Evolutionary conservation across 2,329 filamentous ascomycete species (phyloP).

Genomic region (Arthrinium phaeospermum): DNA sequence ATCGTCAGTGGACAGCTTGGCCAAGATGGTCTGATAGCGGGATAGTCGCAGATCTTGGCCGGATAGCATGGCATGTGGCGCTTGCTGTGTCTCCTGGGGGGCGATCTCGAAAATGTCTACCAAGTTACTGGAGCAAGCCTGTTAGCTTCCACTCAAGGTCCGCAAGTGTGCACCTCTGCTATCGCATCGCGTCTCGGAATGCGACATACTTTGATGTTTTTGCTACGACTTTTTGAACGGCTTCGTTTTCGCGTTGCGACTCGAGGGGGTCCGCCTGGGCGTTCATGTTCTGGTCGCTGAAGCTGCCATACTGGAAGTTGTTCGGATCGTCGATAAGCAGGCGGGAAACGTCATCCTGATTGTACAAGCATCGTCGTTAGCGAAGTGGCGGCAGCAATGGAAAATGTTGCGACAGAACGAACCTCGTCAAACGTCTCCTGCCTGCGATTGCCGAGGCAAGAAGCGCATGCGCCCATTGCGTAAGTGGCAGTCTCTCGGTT

Average conservation of each 20-base stretch:
- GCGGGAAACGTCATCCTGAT: constrained; percentile 61
- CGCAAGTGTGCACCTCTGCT: constrained; percentile 28
- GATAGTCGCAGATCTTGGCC: constrained; percentile 61
- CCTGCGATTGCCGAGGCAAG: constrained; percentile 61
- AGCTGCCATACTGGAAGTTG: constrained; percentile 66
- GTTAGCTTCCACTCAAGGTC: background rate
- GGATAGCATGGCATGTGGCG: constrained; percentile 41
- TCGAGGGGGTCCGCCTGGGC: constrained; percentile 66
- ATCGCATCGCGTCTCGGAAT: constrained; percentile 18
- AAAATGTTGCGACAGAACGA: background rate
- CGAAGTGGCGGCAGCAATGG: constrained; percentile 23
- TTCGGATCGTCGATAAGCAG: constrained; percentile 67
- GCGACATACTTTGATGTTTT: constrained; percentile 65
- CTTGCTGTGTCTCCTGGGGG: constrained; percentile 50
- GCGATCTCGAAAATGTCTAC: constrained; percentile 72
- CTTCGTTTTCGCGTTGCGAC: constrained; percentile 67
- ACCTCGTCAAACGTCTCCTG: constrained; percentile 61
- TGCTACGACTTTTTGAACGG: constrained; percentile 66
- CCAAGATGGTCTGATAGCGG: constrained; percentile 66
- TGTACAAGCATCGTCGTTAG: constrained; percentile 23
- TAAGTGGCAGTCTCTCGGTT: background rate
- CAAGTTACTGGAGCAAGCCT: constrained; percentile 57
- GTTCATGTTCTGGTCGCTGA: constrained; percentile 60
- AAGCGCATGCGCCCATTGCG: constrained; percentile 65
- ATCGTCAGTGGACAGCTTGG: constrained; percentile 60